Conservation (phyloP, 495 filamentous ascomycete genomes). For the Lasiosphaeris hirsuta region DNA sequence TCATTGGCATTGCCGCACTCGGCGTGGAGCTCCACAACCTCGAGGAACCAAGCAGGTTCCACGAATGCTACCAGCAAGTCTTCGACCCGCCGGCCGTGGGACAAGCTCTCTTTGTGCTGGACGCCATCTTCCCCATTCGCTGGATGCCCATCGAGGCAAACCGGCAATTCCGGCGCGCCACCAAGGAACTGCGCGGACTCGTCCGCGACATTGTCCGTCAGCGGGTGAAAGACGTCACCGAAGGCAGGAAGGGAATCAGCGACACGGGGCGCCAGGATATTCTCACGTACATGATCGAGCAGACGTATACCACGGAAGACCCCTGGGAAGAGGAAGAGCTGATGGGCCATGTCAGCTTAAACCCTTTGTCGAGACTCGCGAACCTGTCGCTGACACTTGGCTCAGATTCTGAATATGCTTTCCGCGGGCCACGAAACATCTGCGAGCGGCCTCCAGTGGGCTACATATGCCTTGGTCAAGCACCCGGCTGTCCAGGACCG, state of each 20-base stretch:
- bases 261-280: conserved; percentile 11
- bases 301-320: conserved; percentile 4
- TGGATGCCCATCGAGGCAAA: conserved; percentile 28
- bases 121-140: conserved; percentile 20
- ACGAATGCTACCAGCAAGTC: conserved; percentile 13
- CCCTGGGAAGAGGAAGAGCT: conserved; percentile 17
- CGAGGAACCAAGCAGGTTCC: conserved; percentile 3
- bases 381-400: background rate
- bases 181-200: conserved; percentile 21
- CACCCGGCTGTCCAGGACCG: conserved; percentile 21
- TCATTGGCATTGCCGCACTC: conserved; percentile 64
- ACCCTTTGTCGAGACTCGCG: background rate
- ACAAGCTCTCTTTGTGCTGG: conserved; percentile 22
- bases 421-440: conserved; percentile 26
- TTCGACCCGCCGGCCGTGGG: conserved; percentile 23
- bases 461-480: conserved; percentile 13
- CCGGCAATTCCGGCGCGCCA: conserved; percentile 16
- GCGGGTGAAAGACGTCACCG: conserved; percentile 5
- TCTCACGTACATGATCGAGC: conserved; percentile 19
- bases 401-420: too few species aligned
- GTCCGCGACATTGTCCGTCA: conserved; percentile 52
- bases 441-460: conserved; percentile 21
- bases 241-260: background rate
- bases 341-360: conserved; percentile 9
- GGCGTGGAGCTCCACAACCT: conserved; percentile 62